phyloP scores from a whole-genome alignment of 371 early-diverging fungal species.

The Mortierella sp. region DNA sequence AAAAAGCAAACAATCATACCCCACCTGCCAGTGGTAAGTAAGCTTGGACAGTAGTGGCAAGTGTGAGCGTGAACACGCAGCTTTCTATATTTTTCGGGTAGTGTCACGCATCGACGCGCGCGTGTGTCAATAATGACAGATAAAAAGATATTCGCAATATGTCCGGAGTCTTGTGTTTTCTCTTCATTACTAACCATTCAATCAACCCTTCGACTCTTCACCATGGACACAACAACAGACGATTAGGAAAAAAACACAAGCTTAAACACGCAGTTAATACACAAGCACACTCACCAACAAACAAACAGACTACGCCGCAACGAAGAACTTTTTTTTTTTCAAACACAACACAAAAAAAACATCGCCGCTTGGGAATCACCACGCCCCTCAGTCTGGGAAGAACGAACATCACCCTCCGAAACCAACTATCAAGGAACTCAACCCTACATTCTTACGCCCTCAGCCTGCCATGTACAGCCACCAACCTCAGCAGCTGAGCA shows the following conservation, averaged over 20 bases:
- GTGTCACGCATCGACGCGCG: background rate
- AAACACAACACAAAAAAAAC: background rate
- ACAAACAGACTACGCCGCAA: background rate
- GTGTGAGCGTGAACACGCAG: background rate
- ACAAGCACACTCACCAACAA: background rate
- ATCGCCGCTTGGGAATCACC: background rate
- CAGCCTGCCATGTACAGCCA: constrained; percentile 40
- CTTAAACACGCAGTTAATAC: background rate
- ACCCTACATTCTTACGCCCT: background rate
- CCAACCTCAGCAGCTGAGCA: constrained; percentile 40
- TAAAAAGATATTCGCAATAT: background rate
- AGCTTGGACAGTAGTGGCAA: background rate
- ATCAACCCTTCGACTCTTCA: background rate
- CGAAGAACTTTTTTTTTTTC: background rate
- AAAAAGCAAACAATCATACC: background rate
- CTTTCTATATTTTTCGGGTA: background rate
- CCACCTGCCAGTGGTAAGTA: background rate
- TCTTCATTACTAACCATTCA: background rate
- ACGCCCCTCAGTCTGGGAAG: background rate
- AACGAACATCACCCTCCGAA: background rate
- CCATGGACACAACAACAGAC: constrained; percentile 3
- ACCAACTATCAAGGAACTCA: background rate
- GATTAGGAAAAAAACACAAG: background rate
- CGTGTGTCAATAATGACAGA: background rate
- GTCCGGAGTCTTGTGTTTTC: background rate